A percentile compares a stretch with the other conserved stretches of the same genome.
These are phyloP conservation scores for Exidia glandulosa DNA, from an alignment of 768 basidiomycete species.

Conservation along the genomic window DNA sequence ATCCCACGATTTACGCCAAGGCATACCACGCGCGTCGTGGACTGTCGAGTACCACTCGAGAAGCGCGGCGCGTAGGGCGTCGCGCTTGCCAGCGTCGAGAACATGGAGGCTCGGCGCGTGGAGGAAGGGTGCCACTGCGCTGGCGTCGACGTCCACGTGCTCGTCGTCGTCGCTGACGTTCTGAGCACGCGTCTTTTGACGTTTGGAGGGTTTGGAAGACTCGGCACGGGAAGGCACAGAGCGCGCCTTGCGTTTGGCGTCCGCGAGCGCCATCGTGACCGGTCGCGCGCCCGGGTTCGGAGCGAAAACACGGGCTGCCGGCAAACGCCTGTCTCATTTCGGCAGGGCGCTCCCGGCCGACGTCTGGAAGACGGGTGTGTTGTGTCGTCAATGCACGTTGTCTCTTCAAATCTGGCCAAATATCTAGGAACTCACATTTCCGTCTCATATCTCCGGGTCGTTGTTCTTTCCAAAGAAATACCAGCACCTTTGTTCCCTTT, in stretches of 20 bases:
- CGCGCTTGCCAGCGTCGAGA: background rate
- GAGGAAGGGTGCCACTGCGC: background rate
- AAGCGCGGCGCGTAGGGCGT: slow-evolving; percentile 36
- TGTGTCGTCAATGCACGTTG: no score
- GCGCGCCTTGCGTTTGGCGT: background rate
- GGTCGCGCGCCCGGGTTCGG: background rate
- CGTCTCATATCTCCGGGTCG: no score
- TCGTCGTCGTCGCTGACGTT: background rate
- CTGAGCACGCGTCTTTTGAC: background rate
- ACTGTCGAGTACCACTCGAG: slow-evolving; percentile 62
- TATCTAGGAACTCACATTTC: no score
- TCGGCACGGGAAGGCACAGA: background rate
- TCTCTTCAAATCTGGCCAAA: no score
- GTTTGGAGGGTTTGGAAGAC: background rate
- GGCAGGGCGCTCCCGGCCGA: background rate
- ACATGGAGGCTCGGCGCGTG: background rate
- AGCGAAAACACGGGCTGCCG: background rate
- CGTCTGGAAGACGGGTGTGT: no score
- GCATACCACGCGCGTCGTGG: slow-evolving; percentile 68
- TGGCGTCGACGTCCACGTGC: background rate
- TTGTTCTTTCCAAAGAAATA: no score
- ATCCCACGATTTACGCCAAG: slow-evolving; percentile 75
- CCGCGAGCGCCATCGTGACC: background rate
- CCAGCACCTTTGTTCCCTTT: no score
- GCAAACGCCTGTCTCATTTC: background rate